Evolutionary conservation across 176 grass and related monocot species (phyloP).

Genomic region (Luzula sylvatica): DNA sequence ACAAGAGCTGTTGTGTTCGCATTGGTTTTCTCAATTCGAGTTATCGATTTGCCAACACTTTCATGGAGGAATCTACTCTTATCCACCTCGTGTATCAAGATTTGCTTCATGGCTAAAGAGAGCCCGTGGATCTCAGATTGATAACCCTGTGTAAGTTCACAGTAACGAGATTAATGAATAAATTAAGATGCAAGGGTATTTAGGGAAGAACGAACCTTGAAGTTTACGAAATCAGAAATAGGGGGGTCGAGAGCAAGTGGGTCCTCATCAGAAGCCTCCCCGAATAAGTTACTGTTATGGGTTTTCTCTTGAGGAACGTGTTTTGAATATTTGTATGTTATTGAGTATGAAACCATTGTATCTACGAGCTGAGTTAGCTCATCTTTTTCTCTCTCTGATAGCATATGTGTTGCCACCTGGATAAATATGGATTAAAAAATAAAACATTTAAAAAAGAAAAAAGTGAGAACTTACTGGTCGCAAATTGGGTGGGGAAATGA

Average conservation of each 20-base stretch:
- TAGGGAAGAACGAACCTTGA: slow-evolving; percentile 39
- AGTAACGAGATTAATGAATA: slow-evolving; percentile 10
- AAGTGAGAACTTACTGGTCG: slow-evolving; percentile 61
- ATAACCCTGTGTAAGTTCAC: slow-evolving; percentile 44
- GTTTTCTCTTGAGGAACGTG: slow-evolving; percentile 38
- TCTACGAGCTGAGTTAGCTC: slow-evolving; percentile 65
- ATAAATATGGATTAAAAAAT: slow-evolving; percentile 27
- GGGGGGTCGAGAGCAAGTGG: slow-evolving; percentile 56
- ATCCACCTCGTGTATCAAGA: slow-evolving; percentile 85
- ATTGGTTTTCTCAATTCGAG: slow-evolving; percentile 23
- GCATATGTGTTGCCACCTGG: slow-evolving; percentile 75
- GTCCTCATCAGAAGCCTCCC: slow-evolving; percentile 38
- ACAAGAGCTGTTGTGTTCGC: slow-evolving; percentile 16
- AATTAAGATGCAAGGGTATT: slow-evolving; percentile 10
- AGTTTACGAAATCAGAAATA: slow-evolving; percentile 58
- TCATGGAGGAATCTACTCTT: slow-evolving; percentile 72
- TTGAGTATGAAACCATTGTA: slow-evolving; percentile 84
- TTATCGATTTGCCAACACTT: slow-evolving; percentile 35
- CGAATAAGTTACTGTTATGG: slow-evolving; percentile 27
- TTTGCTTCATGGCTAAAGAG: slow-evolving; percentile 67
- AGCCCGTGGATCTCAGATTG: slow-evolving; percentile 63
- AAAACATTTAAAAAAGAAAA: slow-evolving; percentile 1
- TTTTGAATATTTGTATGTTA: slow-evolving; percentile 80
- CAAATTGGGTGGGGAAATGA: slow-evolving; percentile 61
- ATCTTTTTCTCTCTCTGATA: slow-evolving; percentile 76